Evolutionary conservation across 208 protist species (phyloP), one percentile per base, ranked within the genome.

Genomic region (Naegleria gruberi): DNA sequence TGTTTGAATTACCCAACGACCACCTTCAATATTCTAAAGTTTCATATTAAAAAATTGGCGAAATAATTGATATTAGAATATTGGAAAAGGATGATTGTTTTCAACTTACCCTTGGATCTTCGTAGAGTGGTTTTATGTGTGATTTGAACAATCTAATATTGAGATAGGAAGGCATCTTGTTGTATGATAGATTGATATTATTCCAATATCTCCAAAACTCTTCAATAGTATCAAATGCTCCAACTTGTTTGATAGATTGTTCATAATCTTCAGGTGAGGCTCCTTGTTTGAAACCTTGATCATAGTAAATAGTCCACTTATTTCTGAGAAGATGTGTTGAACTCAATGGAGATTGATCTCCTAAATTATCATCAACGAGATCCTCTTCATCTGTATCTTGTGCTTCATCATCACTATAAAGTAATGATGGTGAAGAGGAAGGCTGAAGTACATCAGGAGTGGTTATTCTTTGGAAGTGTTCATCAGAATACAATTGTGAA

Each of bases 141-240:
- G 42, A 10, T 84, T 84, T 84, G 30, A 84, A 84, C 44, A 84
- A 42, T 84, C 81, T 84, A n/a, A 84, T 45, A 45, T 84, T 84
- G 40, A 84, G n/a, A 45, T 84, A 45, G 0, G 42, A 45, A 34
- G 81, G 42, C 81, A 84, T 41, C 30, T 84, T 41, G n/a, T 84
- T 19, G 17, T 44, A 84, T 23, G 81, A 37, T 17, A 42, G 34
- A 30, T 84, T 45, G 23, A 84, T 46, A 45, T 84, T 45, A 45
- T 84, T 84, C 81, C 81, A 84, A 45, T 46, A 45, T 12, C 42
- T 84, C 42, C 34, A 84, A 84, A 84, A 84, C 5, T 84, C 81
- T 46, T 46, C 37, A 42, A 84, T 34, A 44, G 37, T 84, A 40
- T 84, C 37, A 84, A 84, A 42, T 19, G 81, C 23, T 26, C 81